Percentiles rank a stretch among this genome's conserved stretches.
These are phyloP conservation scores for Vaucheria bursata DNA, from an alignment of 352 stramenopile species.

Conservation along the genomic window DNA sequence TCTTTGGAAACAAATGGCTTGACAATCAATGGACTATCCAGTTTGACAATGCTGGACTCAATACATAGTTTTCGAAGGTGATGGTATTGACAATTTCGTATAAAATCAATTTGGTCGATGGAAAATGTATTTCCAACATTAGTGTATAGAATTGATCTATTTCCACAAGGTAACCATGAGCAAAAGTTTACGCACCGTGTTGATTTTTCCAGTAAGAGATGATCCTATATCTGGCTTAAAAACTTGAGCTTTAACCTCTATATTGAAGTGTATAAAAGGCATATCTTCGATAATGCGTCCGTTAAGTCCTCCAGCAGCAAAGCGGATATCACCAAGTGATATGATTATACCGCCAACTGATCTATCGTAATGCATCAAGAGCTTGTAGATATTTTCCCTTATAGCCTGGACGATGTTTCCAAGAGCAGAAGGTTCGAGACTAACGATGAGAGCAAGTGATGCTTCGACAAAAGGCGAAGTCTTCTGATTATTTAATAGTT, in stretches of 20 bases:
- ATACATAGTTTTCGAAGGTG: too few relatives aligned
- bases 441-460: conserved; percentile 34
- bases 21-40: too few relatives aligned
- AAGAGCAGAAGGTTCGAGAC: conserved; percentile 31
- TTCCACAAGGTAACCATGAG: too few relatives aligned
- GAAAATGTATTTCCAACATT: too few relatives aligned
- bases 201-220: conserved; percentile 24
- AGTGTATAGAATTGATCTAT: too few relatives aligned
- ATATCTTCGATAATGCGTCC: conserved; percentile 38
- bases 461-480: conserved; percentile 40
- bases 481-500: conserved; percentile 2
- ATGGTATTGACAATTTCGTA: too few relatives aligned
- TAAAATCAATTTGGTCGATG: too few relatives aligned
- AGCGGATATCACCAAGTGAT: conserved; percentile 27
- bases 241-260: conserved; percentile 41
- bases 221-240: conserved; percentile 26
- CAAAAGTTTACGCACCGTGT: too few relatives aligned
- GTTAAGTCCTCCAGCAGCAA: conserved; percentile 17
- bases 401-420: conserved; percentile 29
- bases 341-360: conserved; percentile 30
- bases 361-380: conserved; percentile 42
- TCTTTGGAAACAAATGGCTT: too few relatives aligned
- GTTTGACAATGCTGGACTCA: too few relatives aligned
- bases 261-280: conserved; percentile 45
- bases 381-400: conserved; percentile 41